These are phyloP conservation scores for Naumovozyma baii DNA, from an alignment of 805 yeast genomes.

Conservation along the genomic window DNA sequence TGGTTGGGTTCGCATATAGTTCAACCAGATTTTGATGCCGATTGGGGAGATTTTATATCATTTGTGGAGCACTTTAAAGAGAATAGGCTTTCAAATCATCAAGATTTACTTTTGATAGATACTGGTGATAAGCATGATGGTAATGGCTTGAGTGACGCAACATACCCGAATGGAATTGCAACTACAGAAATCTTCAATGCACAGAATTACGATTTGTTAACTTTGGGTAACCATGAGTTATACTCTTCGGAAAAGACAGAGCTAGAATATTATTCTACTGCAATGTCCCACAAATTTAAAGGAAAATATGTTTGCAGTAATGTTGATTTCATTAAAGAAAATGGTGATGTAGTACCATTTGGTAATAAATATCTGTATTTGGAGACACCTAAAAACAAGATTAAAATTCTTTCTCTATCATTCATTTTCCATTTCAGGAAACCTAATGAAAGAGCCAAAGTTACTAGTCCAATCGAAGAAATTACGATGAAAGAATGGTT, in stretches of 20 bases:
- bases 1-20: constrained; percentile 88
- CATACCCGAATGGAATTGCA: constrained; percentile 57
- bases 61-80: constrained; percentile 46
- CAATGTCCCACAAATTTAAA: constrained; percentile 41
- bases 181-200: constrained; percentile 55
- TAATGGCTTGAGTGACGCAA: constrained; percentile 77
- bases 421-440: constrained; percentile 66
- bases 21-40: constrained; percentile 67
- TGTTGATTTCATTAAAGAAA: constrained; percentile 45
- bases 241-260: constrained; percentile 55
- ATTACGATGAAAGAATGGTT: constrained; percentile 55
- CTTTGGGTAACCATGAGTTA: constrained; percentile 88
- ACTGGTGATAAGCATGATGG: constrained; percentile 95
- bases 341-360: constrained; percentile 45
- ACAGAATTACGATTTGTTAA: constrained; percentile 64
- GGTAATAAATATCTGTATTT: constrained; percentile 63
- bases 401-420: constrained; percentile 58
- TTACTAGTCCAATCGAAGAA: constrained; percentile 46
- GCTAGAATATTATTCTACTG: constrained; percentile 56
- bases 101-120: constrained; percentile 68
- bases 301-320: constrained; percentile 63
- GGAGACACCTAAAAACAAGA: constrained; percentile 43
- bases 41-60: constrained; percentile 87
- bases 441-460: constrained; percentile 50
- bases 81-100: constrained; percentile 19